These are phyloP conservation scores for Aspergillus melleus DNA, from an alignment of 2,329 filamentous ascomycete genomes.

Conservation along the genomic window DNA sequence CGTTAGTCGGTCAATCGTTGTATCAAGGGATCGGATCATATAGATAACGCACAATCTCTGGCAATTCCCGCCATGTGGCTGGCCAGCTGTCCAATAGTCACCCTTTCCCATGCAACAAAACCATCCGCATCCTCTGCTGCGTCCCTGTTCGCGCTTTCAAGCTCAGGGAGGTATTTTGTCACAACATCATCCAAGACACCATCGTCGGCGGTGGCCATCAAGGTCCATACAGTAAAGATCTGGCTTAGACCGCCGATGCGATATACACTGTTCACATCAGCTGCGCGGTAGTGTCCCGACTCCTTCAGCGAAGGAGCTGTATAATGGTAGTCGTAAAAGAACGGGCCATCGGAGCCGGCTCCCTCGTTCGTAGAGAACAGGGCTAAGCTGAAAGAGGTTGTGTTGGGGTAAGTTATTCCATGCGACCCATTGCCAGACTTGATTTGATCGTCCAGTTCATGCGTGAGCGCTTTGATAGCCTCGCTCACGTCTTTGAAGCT, in stretches of 20 bases:
- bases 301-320: conserved; percentile 17
- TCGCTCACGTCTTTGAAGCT: conserved; percentile 7
- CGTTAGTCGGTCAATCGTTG: background rate
- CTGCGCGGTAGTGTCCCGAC: background rate
- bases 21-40: too few species aligned
- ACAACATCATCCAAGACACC: conserved; percentile 40
- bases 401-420: conserved; percentile 18
- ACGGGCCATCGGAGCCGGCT: conserved; percentile 11
- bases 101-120: conserved; percentile 15
- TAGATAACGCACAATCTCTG: conserved; percentile 17
- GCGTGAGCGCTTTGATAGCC: background rate
- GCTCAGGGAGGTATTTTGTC: conserved; percentile 42
- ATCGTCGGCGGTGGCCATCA: conserved; percentile 37
- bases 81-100: conserved; percentile 25
- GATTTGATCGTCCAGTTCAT: background rate
- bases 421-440: conserved; percentile 7
- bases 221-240: conserved; percentile 39
- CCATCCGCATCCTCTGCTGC: background rate
- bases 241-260: conserved; percentile 40
- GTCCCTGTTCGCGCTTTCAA: conserved; percentile 12
- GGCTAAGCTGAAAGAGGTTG: conserved; percentile 21
- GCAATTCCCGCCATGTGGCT: conserved; percentile 24
- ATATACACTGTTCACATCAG: conserved; percentile 24
- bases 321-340: conserved; percentile 25
- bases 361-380: conserved; percentile 22